Conservation (phyloP, 257 asterid genomes). For the Solanum chilense region DNA sequence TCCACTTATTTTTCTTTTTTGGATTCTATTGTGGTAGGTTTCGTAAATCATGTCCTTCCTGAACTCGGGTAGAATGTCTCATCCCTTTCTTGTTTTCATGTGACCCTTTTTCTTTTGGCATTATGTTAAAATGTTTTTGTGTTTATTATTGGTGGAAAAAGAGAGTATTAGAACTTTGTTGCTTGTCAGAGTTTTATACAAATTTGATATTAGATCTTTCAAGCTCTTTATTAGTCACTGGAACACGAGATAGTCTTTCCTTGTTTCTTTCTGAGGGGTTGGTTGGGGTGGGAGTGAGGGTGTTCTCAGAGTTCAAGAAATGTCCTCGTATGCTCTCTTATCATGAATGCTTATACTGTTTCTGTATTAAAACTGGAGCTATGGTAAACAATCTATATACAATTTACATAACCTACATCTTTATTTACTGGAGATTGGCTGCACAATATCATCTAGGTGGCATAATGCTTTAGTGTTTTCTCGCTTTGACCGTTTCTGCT, state of each 20-base stretch:
- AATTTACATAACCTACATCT: background rate
- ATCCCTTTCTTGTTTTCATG: background rate
- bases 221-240: background rate
- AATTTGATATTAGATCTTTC: background rate
- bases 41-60: background rate
- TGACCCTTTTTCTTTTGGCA: background rate
- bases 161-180: background rate
- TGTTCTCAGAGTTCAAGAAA: background rate
- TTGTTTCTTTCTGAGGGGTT: background rate
- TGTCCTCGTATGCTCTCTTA: background rate
- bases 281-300: background rate
- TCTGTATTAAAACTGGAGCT: background rate
- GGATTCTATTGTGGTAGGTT: background rate
- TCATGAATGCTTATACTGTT: background rate
- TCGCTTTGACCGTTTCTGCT: background rate
- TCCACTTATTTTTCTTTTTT: background rate
- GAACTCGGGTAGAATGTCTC: background rate
- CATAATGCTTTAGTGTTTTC: background rate
- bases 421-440: background rate
- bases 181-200: background rate
- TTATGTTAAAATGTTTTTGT: background rate
- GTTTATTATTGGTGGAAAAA: background rate
- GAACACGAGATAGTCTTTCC: background rate
- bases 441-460: background rate
- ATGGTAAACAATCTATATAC: background rate